Evolutionary conservation across 169 alveolate species (phyloP).

Genomic region (Cyclospora cayetanensis): DNA sequence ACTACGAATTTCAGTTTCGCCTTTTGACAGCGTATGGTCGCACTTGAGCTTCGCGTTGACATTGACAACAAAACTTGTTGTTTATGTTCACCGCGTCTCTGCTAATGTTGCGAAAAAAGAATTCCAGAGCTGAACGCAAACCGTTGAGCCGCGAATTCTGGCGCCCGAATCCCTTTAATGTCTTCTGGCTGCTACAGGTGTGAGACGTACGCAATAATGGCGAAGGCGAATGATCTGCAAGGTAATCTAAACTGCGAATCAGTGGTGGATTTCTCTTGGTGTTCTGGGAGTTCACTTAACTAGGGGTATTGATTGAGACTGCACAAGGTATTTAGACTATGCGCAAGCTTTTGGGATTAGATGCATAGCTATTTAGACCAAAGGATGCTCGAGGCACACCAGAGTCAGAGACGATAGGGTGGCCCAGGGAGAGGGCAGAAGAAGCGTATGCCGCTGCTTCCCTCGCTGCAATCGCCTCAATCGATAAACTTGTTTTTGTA

Average conservation of each 20-base stretch:
- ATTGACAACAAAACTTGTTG: constrained; percentile 46
- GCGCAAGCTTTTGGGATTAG: not conserved
- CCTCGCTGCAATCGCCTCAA: constrained; percentile 42
- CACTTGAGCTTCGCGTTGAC: constrained; percentile 25
- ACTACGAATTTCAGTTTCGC: no score
- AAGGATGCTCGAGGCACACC: not conserved
- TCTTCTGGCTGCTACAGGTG: not conserved
- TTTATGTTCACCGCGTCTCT: constrained; percentile 56
- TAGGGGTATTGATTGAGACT: no score
- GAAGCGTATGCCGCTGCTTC: constrained; percentile 58
- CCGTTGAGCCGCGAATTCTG: not conserved
- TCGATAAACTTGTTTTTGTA: not conserved
- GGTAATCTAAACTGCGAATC: no score
- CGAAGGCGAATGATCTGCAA: not conserved
- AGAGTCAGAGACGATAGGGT: constrained; percentile 48
- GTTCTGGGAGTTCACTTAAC: no score
- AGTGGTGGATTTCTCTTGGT: no score
- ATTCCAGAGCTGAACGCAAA: constrained; percentile 23
- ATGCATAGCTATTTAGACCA: not conserved
- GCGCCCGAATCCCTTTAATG: not conserved
- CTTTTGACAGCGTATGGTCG: no score
- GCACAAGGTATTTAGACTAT: no score
- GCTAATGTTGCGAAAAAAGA: constrained; percentile 49
- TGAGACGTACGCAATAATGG: not conserved
- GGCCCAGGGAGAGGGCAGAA: constrained; percentile 52